Evolutionary conservation across 2,329 filamentous ascomycete genomes (phyloP).

Genomic region (Botrytis fragariae): DNA sequence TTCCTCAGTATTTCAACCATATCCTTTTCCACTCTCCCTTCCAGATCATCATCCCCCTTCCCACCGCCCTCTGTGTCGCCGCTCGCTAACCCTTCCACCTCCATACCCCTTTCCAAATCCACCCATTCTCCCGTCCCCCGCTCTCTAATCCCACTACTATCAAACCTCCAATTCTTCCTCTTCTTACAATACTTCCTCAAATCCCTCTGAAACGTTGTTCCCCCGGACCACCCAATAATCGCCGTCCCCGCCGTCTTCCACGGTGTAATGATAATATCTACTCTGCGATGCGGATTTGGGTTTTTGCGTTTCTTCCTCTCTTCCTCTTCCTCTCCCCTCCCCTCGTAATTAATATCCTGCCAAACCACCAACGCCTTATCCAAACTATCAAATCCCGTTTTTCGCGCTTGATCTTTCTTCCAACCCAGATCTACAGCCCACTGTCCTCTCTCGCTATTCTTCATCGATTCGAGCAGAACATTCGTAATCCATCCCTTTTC

Average conservation of each 20-base stretch:
- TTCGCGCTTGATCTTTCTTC: conserved; percentile 37
- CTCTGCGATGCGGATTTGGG: conserved; percentile 73
- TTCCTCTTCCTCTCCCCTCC: not conserved
- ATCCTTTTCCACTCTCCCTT: not conserved
- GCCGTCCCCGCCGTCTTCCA: conserved; percentile 90
- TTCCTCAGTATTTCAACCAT: conserved; percentile 44
- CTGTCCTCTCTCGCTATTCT: conserved; percentile 72
- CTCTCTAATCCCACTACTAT: conserved; percentile 86
- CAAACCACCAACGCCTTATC: conserved; percentile 93
- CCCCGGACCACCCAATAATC: conserved; percentile 83
- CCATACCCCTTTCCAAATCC: conserved; percentile 58
- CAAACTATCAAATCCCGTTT: conserved; percentile 69
- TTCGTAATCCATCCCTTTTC: conserved; percentile 72
- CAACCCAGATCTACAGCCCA: conserved; percentile 41
- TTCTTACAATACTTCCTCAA: conserved; percentile 76
- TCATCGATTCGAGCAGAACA: conserved; percentile 68
- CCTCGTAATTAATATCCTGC: conserved; percentile 63
- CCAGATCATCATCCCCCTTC: not conserved
- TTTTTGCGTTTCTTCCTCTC: conserved; percentile 49
- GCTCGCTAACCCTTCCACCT: conserved; percentile 33
- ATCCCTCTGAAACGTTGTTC: conserved; percentile 86
- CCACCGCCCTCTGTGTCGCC: conserved; percentile 40
- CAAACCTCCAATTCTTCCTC: conserved; percentile 75
- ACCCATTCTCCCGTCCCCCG: conserved; percentile 58
- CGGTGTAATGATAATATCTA: conserved; percentile 87